Base-by-base conservation (phyloP, 352 stramenopile genomes). In the Globisporangium radiosum region DNA sequence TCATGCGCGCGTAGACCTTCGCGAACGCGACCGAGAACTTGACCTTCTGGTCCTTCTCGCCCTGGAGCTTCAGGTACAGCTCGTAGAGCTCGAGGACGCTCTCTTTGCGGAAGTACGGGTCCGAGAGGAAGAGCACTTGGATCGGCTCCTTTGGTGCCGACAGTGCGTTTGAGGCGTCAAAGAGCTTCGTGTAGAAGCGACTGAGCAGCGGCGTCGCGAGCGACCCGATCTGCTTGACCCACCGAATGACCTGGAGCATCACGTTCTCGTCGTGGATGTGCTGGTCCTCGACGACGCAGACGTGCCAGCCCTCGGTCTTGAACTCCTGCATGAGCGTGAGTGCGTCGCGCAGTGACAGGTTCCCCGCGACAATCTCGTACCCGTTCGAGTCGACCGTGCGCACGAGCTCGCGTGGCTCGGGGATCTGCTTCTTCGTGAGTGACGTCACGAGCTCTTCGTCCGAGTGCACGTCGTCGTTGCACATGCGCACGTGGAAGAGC, bases 401-500 rank as follows among this genome's bases (percentile, higher is more conserved):
- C 19, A 90, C 82, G 25, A 94, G 73, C 37, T 82, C 69, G 11
- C 81, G 68, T 0, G 85, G 77, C 7, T 71, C 71, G 0, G 68
- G 58, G 44, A 94, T 90, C 49, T 76, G 54, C 58, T 95, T 91
- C 51, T 87, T 65, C 5, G 68, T 78, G n/a, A 99, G 64, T 5
- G 94, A 97, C 4, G 74, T 75, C 65, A 98, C 96, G 11, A 99
- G 86, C 62, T 99, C 94, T 52, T 99, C 93, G 63, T 98, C 98
- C 4, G 96, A 98, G 68, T 99, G 97, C 4, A 99, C 92, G 61
- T 99, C 97, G 66, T 99, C 96, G 72, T 99, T 99, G 75, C 98
- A 97, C 47, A 99, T 87, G 7, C 95, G 71, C 25, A 98, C 76
- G 55, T 96, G 87, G 45, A 98, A 87, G 8, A 72, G 64, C n/a